These are phyloP conservation scores for Heliamphora exappendiculata DNA, from an alignment of 148 eudicot species.

Conservation along the genomic window DNA sequence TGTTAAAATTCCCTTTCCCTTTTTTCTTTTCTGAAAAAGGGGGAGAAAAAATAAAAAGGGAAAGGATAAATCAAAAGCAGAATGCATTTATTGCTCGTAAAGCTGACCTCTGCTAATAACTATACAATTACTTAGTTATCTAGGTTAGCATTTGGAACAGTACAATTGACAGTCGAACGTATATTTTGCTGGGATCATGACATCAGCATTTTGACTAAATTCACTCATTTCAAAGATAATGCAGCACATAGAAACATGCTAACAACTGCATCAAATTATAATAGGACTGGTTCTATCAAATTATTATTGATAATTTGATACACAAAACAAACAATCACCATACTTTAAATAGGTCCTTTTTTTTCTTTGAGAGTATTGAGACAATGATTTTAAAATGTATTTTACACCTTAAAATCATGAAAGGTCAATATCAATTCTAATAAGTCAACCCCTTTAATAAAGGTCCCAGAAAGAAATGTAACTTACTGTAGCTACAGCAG, in stretches of 20 bases:
- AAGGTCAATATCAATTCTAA: neutral
- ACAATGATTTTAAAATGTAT: neutral
- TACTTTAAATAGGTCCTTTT: neutral
- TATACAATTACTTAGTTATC: neutral
- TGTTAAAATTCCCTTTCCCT: too few species aligned
- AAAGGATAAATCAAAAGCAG: neutral
- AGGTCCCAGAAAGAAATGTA: constrained; percentile 4
- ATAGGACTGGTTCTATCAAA: neutral
- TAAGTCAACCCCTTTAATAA: neutral
- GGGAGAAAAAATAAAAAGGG: too few species aligned
- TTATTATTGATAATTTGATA: neutral
- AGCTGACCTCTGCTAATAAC: neutral
- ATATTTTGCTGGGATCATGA: neutral
- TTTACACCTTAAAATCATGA: neutral
- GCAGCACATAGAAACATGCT: neutral
- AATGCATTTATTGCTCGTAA: neutral
- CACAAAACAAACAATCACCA: neutral
- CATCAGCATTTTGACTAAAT: neutral
- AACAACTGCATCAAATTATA: neutral
- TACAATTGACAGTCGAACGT: neutral
- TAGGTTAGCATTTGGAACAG: neutral
- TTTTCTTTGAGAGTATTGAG: neutral
- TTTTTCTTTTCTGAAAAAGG: too few species aligned
- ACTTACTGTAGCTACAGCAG: constrained; percentile 93
- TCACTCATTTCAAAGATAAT: too few species aligned